Conservation (phyloP, 2,329 filamentous ascomycete genomes). For the Hypoxylon sp. region DNA sequence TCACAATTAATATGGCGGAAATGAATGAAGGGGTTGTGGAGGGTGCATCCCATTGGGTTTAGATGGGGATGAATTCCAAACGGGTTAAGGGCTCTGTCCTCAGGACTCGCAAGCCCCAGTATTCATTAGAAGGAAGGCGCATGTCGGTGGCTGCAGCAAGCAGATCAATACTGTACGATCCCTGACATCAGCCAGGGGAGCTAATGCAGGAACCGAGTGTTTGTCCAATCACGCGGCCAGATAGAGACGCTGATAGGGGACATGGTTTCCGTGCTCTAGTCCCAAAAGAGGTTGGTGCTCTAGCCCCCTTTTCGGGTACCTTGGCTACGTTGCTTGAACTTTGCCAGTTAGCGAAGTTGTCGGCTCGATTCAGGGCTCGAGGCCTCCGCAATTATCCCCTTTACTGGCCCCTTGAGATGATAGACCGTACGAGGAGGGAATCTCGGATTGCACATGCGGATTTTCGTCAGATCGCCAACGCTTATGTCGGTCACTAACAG, state of each 20-base stretch:
- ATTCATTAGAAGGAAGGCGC: slow-evolving; percentile 37
- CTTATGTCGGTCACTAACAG: not conserved
- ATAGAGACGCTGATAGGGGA: slow-evolving; percentile 31
- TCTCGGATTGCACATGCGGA: slow-evolving; percentile 6
- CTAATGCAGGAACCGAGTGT: slow-evolving; percentile 46
- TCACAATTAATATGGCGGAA: slow-evolving; percentile 54
- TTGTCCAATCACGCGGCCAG: slow-evolving; percentile 35
- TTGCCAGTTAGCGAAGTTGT: slow-evolving; percentile 9
- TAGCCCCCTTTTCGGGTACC: slow-evolving; percentile 35
- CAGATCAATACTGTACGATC: slow-evolving; percentile 25
- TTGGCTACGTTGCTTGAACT: slow-evolving; percentile 29
- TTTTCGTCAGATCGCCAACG: slow-evolving; percentile 8
- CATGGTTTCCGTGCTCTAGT: slow-evolving; percentile 32
- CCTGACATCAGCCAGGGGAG: slow-evolving; percentile 29
- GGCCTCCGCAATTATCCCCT: slow-evolving; percentile 32
- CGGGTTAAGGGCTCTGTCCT: slow-evolving; percentile 45
- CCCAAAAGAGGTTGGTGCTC: slow-evolving; percentile 30
- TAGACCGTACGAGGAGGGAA: slow-evolving; percentile 2
- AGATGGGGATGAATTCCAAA: slow-evolving; percentile 41
- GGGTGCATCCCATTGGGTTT: slow-evolving; percentile 34
- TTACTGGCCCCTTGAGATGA: slow-evolving; percentile 26
- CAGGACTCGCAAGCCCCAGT: slow-evolving; percentile 25
- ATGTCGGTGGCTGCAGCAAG: slow-evolving; percentile 27
- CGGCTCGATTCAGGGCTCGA: slow-evolving; percentile 10
- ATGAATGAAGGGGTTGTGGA: slow-evolving; percentile 55